A percentile compares a stretch with the other conserved stretches of the same genome.
phyloP scores from a whole-genome alignment of 2,329 filamentous ascomycete species.

The Fusarium domesticum region DNA sequence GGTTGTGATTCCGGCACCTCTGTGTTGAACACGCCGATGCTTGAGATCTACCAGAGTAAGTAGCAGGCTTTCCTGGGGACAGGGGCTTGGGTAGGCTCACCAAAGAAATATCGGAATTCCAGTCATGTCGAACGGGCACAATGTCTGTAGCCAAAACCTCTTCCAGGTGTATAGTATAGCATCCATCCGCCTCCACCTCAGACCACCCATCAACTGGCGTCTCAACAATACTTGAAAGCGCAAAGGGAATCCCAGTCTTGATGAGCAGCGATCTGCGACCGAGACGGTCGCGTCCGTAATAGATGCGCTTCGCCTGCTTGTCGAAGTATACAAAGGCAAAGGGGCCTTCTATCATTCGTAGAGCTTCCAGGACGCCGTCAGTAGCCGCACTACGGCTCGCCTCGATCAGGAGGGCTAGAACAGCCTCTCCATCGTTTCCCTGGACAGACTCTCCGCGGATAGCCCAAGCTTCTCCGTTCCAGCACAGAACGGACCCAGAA shows the following conservation, averaged over 20 bases:
- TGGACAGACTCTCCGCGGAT: slow-evolving; percentile 55
- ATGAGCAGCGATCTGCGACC: slow-evolving; percentile 79
- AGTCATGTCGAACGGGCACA: slow-evolving; percentile 28
- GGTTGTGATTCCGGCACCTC: slow-evolving; percentile 37
- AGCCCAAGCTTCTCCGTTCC: slow-evolving; percentile 97
- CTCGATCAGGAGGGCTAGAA: slow-evolving; percentile 60
- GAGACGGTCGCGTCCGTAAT: slow-evolving; percentile 82
- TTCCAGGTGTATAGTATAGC: slow-evolving; percentile 65
- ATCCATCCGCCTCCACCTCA: slow-evolving; percentile 81
- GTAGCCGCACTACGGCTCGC: slow-evolving; percentile 33
- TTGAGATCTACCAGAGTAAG: slow-evolving; percentile 51
- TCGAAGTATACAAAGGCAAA: slow-evolving; percentile 90
- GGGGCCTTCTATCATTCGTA: slow-evolving; percentile 70
- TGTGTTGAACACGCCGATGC: slow-evolving; percentile 53
- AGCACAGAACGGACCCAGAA: slow-evolving; percentile 72
- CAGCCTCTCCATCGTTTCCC: slow-evolving; percentile 73
- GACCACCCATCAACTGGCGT: slow-evolving; percentile 54
- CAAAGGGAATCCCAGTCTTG: slow-evolving; percentile 48
- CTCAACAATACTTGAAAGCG: slow-evolving; percentile 70
- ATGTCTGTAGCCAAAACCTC: slow-evolving; percentile 4
- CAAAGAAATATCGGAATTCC: slow-evolving; percentile 38
- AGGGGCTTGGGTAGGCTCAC: slow-evolving; percentile 39
- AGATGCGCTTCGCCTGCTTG: slow-evolving; percentile 57
- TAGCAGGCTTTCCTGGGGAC: slow-evolving; percentile 32
- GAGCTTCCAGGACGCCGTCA: slow-evolving; percentile 44